Evolutionary conservation across 129 eudicot genomes (phyloP).

Genomic region (Pseudognaphalium luteoalbum): DNA sequence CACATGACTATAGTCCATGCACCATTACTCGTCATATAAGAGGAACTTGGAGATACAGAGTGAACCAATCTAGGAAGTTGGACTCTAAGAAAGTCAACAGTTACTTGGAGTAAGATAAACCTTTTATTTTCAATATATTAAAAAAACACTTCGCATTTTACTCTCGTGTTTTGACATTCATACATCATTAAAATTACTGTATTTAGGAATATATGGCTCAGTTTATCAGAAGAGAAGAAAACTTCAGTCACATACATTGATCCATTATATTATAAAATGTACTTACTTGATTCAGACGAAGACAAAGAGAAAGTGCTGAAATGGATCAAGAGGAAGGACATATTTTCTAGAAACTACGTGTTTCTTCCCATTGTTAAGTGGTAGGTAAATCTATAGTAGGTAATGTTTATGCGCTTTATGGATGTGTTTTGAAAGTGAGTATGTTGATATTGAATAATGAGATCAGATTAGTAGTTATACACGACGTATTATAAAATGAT

Average conservation of each 20-base stretch:
- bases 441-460: no score
- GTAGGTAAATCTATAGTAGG: no score
- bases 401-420: no score
- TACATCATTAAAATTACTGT: neutral
- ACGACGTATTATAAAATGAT: no score
- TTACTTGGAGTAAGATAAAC: conserved; percentile 56
- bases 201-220: conserved; percentile 57
- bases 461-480: no score
- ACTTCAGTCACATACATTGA: conserved; percentile 48
- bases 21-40: conserved; percentile 26
- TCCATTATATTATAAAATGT: conserved; percentile 55
- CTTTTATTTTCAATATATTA: neutral
- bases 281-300: conserved; percentile 32
- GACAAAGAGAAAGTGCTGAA: conserved; percentile 21
- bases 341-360: no score
- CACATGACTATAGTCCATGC: neutral
- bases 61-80: conserved; percentile 39
- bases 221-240: conserved; percentile 48
- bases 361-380: no score
- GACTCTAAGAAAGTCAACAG: conserved; percentile 35
- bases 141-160: neutral
- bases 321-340: no score
- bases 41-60: conserved; percentile 1
- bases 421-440: no score
- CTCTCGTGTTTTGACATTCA: conserved; percentile 9